Evolutionary conservation across 441 rosid genomes (phyloP).

Genomic region (Euphorbia schlechtendalii): DNA sequence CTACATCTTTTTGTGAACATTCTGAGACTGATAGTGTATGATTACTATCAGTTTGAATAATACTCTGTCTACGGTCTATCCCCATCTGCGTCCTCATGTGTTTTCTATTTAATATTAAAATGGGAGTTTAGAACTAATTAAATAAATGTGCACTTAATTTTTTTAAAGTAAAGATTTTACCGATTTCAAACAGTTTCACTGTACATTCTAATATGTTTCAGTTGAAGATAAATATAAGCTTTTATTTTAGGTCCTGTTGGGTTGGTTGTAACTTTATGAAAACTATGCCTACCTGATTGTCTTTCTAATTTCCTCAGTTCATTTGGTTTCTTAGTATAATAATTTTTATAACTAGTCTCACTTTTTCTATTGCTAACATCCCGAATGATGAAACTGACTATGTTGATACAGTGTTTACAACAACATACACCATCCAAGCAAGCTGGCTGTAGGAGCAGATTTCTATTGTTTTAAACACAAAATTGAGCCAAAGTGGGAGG

Average conservation of each 20-base stretch:
- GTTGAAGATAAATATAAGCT: background rate
- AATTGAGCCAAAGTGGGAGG: conserved; percentile 96
- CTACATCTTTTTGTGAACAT: background rate
- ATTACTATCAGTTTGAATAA: background rate
- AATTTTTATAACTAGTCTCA: too few species aligned
- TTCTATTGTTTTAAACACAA: conserved; percentile 80
- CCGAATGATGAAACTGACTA: background rate
- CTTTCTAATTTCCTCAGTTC: background rate
- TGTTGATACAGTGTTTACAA: conserved; percentile 56
- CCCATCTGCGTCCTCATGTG: background rate
- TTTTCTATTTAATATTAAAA: background rate
- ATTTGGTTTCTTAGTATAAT: background rate
- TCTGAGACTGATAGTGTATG: background rate
- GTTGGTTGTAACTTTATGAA: background rate
- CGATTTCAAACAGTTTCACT: background rate
- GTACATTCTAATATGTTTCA: background rate
- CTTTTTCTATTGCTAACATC: background rate
- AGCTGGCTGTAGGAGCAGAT: conserved; percentile 56
- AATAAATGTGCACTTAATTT: background rate
- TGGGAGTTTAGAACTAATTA: background rate
- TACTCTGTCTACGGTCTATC: background rate
- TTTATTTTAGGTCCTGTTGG: background rate
- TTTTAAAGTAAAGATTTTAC: background rate
- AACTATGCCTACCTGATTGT: background rate
- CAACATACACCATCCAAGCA: conserved; percentile 66